Percentiles rank a stretch among this genome's conserved stretches.
Conservation (phyloP, 1,284 basidiomycete genomes). For the Ustilago xerochloae region DNA sequence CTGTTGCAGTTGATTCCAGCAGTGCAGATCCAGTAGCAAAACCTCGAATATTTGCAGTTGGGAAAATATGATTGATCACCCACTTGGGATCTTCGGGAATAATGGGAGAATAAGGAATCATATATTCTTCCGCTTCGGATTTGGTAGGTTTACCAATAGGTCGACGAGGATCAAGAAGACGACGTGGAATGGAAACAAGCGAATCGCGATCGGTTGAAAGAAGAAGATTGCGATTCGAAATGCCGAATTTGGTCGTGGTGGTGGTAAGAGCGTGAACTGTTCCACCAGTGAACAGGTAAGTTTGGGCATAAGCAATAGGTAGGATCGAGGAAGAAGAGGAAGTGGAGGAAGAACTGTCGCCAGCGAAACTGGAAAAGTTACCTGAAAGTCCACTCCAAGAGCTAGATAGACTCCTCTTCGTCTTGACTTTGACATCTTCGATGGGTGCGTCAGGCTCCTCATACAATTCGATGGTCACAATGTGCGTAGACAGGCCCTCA, state of each 20-base stretch:
- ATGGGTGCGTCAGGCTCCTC: constrained; percentile 78
- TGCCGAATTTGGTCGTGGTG: constrained; percentile 82
- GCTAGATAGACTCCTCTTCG: constrained; percentile 5
- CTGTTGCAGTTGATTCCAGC: constrained; percentile 90
- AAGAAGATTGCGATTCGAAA: constrained; percentile 88
- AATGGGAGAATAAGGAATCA: constrained; percentile 85
- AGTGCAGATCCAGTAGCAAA: constrained; percentile 80
- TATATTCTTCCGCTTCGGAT: constrained; percentile 84
- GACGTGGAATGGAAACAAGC: constrained; percentile 79
- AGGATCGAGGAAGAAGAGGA: not conserved
- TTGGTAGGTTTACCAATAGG: constrained; percentile 79
- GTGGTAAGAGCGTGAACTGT: constrained; percentile 76
- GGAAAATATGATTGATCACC: constrained; percentile 81
- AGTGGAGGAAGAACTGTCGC: constrained; percentile 17
- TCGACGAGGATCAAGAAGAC: constrained; percentile 84
- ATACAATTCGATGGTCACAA: constrained; percentile 83
- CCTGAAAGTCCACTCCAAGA: constrained; percentile 38
- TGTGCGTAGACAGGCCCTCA: constrained; percentile 55
- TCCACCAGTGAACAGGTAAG: constrained; percentile 77
- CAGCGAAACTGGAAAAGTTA: constrained; percentile 45
- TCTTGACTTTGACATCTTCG: constrained; percentile 73
- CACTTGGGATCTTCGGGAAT: constrained; percentile 79
- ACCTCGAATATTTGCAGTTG: constrained; percentile 70
- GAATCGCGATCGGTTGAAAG: constrained; percentile 82
- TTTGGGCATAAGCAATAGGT: constrained; percentile 73